These are phyloP conservation scores for Ogataea haglerorum DNA, from an alignment of 805 yeast species.

Conservation along the genomic window DNA sequence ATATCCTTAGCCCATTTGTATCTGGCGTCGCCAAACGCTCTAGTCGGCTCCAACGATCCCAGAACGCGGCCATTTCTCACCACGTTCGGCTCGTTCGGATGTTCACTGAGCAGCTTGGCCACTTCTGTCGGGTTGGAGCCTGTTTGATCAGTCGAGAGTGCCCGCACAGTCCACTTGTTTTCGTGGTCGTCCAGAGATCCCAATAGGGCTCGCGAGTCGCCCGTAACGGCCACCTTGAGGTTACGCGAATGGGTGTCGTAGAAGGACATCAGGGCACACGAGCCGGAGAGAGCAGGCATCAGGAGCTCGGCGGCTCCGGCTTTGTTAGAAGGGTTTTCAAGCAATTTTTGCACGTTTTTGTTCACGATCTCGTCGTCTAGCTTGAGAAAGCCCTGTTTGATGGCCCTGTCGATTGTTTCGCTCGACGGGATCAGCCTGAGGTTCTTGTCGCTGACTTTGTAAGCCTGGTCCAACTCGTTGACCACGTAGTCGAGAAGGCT, in stretches of 20 bases:
- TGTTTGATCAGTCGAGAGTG: conserved; percentile 88
- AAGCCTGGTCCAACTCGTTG: conserved; percentile 64
- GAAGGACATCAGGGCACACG: conserved; percentile 86
- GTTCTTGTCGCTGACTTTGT: conserved; percentile 50
- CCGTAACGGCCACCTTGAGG: conserved; percentile 90
- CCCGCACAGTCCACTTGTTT: conserved; percentile 76
- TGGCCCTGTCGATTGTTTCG: conserved; percentile 72
- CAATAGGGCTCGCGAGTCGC: conserved; percentile 90
- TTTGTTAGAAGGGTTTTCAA: conserved; percentile 60
- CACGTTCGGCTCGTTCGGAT: conserved; percentile 86
- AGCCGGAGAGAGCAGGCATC: conserved; percentile 93
- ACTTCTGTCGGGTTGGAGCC: conserved; percentile 90
- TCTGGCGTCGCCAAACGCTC: conserved; percentile 97
- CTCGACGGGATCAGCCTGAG: conserved; percentile 62
- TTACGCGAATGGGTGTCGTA: conserved; percentile 72
- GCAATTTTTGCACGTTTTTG: conserved; percentile 64
- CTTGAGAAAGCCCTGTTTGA: conserved; percentile 73
- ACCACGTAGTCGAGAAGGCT: conserved; percentile 75
- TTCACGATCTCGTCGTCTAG: conserved; percentile 85
- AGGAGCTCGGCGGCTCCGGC: conserved; percentile 68
- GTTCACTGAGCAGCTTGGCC: conserved; percentile 76
- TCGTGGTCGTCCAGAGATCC: conserved; percentile 64
- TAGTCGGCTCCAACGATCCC: conserved; percentile 90
- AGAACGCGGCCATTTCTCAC: conserved; percentile 84
- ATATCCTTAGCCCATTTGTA: conserved; percentile 76